phyloP scores from a whole-genome alignment of 495 filamentous ascomycete species.

The Penicillium argentinense region DNA sequence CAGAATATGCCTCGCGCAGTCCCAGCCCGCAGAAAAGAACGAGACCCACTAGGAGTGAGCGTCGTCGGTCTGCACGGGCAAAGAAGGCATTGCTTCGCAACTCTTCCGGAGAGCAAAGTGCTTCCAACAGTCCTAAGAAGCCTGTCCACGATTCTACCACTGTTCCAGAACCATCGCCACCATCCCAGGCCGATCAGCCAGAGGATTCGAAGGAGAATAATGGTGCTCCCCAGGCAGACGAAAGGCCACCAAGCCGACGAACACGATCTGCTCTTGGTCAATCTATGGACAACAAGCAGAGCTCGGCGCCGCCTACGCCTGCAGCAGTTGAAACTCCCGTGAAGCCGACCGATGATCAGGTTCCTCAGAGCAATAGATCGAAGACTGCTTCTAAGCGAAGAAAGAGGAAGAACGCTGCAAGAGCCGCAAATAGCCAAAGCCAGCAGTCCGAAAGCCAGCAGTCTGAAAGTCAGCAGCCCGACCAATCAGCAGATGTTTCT shows the following conservation, averaged over 20 bases:
- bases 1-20: conserved; percentile 28
- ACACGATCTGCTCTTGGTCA: conserved; percentile 33
- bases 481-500: background rate
- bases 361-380: conserved; percentile 4
- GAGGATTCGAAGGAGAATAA: conserved; percentile 13
- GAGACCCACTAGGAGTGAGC: conserved; percentile 9
- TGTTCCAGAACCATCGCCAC: background rate
- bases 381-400: conserved; percentile 11
- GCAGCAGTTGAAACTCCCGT: conserved; percentile 4
- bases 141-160: background rate
- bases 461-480: too few species aligned
- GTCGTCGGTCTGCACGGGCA: conserved; percentile 17
- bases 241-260: conserved; percentile 24
- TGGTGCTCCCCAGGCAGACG: conserved; percentile 8
- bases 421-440: background rate
- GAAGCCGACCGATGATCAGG: background rate
- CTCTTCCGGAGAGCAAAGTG: conserved; percentile 5
- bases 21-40: conserved; percentile 23
- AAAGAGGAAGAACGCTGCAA: background rate
- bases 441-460: background rate
- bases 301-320: background rate
- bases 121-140: conserved; percentile 8
- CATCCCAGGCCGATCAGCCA: background rate
- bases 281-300: conserved; percentile 3
- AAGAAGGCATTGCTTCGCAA: conserved; percentile 11